phyloP scores from a whole-genome alignment of 345 rosid genomes.

The Eucalyptus erythrocorys region DNA sequence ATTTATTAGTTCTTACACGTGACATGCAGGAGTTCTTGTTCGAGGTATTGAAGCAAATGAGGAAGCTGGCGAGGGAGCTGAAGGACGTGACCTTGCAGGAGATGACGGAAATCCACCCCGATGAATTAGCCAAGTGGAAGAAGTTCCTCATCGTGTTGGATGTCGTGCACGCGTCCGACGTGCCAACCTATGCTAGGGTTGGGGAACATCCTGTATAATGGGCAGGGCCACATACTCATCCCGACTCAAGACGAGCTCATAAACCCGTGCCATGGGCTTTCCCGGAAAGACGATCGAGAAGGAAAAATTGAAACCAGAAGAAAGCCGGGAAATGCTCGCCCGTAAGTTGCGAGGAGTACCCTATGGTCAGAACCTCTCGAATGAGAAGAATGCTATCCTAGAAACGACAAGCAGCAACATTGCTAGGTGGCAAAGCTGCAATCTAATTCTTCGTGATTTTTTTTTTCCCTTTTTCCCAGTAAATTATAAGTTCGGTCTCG shows the following conservation, averaged over 20 bases:
- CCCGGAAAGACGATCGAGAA: not conserved
- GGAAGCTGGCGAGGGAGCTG: not conserved
- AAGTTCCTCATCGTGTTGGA: no score
- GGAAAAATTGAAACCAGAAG: not conserved
- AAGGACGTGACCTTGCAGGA: not conserved
- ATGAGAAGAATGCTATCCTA: not conserved
- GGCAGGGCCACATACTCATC: no score
- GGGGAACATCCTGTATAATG: no score
- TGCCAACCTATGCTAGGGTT: no score
- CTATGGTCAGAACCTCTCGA: not conserved
- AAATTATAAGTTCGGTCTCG: no score
- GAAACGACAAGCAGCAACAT: not conserved
- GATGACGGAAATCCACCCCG: not conserved
- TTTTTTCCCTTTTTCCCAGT: no score
- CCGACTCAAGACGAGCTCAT: not conserved
- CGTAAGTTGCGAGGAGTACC: not conserved
- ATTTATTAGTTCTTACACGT: no score
- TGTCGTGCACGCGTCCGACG: no score
- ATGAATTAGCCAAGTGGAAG: not conserved
- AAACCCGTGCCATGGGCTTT: not conserved
- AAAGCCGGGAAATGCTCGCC: not conserved
- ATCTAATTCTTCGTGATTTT: no score
- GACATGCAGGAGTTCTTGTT: not conserved
- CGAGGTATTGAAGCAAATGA: not conserved
- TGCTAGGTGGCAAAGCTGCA: no score